These are phyloP conservation scores for Ambispora gerdemannii DNA, from an alignment of 192 early-diverging fungal genomes.

Conservation along the genomic window DNA sequence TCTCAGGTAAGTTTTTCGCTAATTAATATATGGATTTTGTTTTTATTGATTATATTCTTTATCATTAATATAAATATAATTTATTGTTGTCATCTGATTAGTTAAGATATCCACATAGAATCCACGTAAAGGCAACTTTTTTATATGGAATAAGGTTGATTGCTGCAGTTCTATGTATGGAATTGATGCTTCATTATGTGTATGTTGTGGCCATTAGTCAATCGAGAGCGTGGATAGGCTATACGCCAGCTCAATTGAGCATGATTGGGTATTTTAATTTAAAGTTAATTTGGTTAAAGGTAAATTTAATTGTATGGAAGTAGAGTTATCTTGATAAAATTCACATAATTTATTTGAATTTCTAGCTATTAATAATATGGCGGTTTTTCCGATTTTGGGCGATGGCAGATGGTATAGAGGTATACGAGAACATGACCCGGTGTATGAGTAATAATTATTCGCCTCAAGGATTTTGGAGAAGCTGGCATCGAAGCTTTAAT, in stretches of 20 bases:
- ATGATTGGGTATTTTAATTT: slow-evolving; percentile 89
- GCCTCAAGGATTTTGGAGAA: slow-evolving; percentile 88
- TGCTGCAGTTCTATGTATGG: slow-evolving; percentile 70
- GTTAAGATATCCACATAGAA: slow-evolving; percentile 54
- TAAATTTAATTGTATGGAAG: too few species aligned
- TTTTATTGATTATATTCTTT: too few species aligned
- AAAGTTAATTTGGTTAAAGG: slow-evolving; percentile 91
- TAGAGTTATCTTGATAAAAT: too few species aligned
- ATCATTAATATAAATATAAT: too few species aligned
- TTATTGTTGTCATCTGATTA: too few species aligned
- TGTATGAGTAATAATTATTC: slow-evolving; percentile 98
- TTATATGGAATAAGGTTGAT: slow-evolving; percentile 74
- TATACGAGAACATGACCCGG: slow-evolving; percentile 92
- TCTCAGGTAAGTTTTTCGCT: slow-evolving; percentile 64
- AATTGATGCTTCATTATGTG: slow-evolving; percentile 80
- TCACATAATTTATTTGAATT: too few species aligned
- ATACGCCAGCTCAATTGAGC: slow-evolving; percentile 74
- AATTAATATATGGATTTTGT: too few species aligned
- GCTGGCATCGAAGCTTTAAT: slow-evolving; percentile 95
- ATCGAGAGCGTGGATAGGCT: slow-evolving; percentile 79
- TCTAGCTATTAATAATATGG: slow-evolving; percentile 89
- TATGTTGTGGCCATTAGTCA: slow-evolving; percentile 92
- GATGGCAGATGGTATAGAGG: slow-evolving; percentile 83
- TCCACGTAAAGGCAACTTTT: slow-evolving; percentile 33
- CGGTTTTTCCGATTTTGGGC: slow-evolving; percentile 97